These are phyloP conservation scores for Saururus chinensis DNA, from an alignment of 164 flowering plant species.

Conservation along the genomic window DNA sequence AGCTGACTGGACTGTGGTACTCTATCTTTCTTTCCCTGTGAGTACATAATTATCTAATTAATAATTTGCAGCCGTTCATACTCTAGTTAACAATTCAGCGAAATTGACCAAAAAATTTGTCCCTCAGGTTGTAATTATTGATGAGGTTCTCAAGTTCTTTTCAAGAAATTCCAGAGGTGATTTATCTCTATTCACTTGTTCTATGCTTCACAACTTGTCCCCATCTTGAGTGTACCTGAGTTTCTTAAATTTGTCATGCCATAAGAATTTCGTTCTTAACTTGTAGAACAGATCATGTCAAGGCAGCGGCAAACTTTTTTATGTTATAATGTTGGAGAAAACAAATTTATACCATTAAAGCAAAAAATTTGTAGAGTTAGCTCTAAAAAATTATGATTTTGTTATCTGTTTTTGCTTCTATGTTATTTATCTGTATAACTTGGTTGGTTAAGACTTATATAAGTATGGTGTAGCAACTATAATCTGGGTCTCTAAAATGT, in stretches of 20 bases:
- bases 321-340: neutral
- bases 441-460: too few relatives aligned
- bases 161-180: conserved; percentile 76
- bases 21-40: conserved; percentile 94
- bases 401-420: neutral
- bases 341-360: too few relatives aligned
- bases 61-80: neutral
- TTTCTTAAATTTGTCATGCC: neutral
- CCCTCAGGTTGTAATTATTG: conserved; percentile 74
- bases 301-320: too few relatives aligned
- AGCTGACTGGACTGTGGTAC: conserved; percentile 78
- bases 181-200: neutral
- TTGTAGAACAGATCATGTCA: neutral
- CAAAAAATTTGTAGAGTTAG: neutral
- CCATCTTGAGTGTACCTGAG: neutral
- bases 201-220: neutral
- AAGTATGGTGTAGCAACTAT: too few relatives aligned
- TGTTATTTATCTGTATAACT: neutral
- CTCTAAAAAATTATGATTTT: neutral
- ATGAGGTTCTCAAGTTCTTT: conserved; percentile 84
- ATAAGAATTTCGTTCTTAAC: neutral
- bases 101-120: neutral
- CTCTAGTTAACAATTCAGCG: conserved; percentile 6
- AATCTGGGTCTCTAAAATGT: too few relatives aligned
- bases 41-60: conserved; percentile 12